Base-by-base conservation (phyloP, 2,329 filamentous ascomycete genomes). In the Pseudocercospora macadamiae region DNA sequence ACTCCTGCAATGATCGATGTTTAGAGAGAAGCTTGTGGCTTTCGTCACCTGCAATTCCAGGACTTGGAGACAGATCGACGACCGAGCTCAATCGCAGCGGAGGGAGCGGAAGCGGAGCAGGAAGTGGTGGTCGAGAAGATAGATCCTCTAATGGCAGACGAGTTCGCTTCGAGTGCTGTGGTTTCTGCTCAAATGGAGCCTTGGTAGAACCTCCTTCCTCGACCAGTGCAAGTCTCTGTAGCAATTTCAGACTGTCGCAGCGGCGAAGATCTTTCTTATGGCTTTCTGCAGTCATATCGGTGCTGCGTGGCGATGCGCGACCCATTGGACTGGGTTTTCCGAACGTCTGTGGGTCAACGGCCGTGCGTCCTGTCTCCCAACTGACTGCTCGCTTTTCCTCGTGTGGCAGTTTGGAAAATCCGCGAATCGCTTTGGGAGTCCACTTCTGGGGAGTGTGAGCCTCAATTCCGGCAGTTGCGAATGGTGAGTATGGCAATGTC, bases 1-100 rank as follows among this genome's bases (percentile, higher is more conserved):
- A 51, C 19, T 64, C 57, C 48, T 65, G 62, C 64, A 65, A 60
- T 14, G 62, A 61, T 39, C 56, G 60, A 51, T 63, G 53, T 54
- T 59, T 59, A 5, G 55, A 39, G 6, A 64, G 47, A 18, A 37
- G 52, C 30, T 53, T 48, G 42, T 25, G 23, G n/a, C 23, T 30
- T 26, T 47, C 32, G 21, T 18, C 34, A 36, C 23, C 28, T 49
- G 12, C 16, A n/a, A 16, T 8, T 39, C 36, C 16, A 5, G 7
- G 7, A 7, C 28, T 12, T 32, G n/a, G n/a, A 9, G 37, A 42
- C 18, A 47, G 42, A 26, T 47, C 42, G 42, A 18, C 47, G 16
- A 49, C 47, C 47, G 63, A 62, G 58, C 52, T 39, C 53, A 55
- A 19, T 51, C 51, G 55, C 48, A 53, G 51, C 19, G 54, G 36